Percentiles rank a stretch among this genome's conserved stretches.
Evolutionary conservation across 768 basidiomycete genomes (phyloP).

Genomic region (Tylopilus sp.): DNA sequence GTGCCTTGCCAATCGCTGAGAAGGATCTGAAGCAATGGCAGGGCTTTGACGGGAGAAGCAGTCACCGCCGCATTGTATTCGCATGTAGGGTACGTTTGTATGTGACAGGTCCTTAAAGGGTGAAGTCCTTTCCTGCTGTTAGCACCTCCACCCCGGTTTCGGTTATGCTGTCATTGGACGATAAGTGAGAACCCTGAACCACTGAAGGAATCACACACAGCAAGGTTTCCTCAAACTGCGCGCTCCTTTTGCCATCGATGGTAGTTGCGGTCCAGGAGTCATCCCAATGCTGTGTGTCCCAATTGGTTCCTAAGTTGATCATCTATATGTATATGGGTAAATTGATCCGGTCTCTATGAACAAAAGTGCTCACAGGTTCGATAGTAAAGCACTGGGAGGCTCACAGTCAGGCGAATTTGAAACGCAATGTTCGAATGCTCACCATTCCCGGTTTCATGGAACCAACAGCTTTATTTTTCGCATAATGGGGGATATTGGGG

Average conservation of each 20-base stretch:
- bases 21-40: slow-evolving; percentile 15
- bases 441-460: slow-evolving; percentile 95
- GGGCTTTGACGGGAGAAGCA: slow-evolving; percentile 16
- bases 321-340: slow-evolving; percentile 51
- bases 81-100: slow-evolving; percentile 22
- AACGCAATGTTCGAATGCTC: slow-evolving; percentile 23
- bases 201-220: slow-evolving; percentile 55
- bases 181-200: slow-evolving; percentile 14
- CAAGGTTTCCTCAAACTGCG: slow-evolving; percentile 97
- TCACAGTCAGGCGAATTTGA: neutral
- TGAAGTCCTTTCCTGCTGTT: slow-evolving; percentile 50
- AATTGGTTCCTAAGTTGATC: slow-evolving; percentile 83
- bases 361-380: slow-evolving; percentile 55
- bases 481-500: slow-evolving; percentile 93
- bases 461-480: slow-evolving; percentile 89
- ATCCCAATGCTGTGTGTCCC: slow-evolving; percentile 82
- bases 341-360: slow-evolving; percentile 1
- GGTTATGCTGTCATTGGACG: slow-evolving; percentile 60
- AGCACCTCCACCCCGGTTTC: slow-evolving; percentile 88
- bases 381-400: slow-evolving; percentile 62
- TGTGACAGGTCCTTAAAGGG: slow-evolving; percentile 20
- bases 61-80: slow-evolving; percentile 20
- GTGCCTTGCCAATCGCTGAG: slow-evolving; percentile 22
- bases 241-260: slow-evolving; percentile 82
- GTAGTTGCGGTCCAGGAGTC: slow-evolving; percentile 98